A percentile compares a stretch with the other conserved stretches of the same genome.
phyloP scores from a whole-genome alignment of 768 basidiomycete species.

The Dioszegia hungarica region DNA sequence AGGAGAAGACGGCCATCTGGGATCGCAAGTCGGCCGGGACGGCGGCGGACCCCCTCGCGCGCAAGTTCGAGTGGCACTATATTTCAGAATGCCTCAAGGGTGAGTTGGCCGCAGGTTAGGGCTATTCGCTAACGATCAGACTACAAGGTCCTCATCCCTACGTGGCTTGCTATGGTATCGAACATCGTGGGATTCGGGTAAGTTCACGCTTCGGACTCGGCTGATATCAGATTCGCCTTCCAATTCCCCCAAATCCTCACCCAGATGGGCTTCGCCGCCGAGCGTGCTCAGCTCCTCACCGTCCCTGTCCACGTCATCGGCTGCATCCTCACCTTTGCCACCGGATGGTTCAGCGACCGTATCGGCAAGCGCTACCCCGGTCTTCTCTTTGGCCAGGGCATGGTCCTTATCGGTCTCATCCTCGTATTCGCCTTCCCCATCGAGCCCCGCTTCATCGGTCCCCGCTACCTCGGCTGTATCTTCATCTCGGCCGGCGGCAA shows the following conservation, averaged over 20 bases:
- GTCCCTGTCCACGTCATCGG: slow-evolving; percentile 5
- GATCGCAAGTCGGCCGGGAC: neutral
- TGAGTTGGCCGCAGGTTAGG: no score
- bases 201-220: neutral
- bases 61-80: neutral
- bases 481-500: slow-evolving; percentile 1
- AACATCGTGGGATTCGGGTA: neutral
- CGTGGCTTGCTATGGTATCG: neutral
- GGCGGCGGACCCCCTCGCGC: neutral
- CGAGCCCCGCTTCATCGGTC: neutral
- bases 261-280: slow-evolving; percentile 10
- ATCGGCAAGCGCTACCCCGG: slow-evolving; percentile 4
- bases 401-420: slow-evolving; percentile 3
- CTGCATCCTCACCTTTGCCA: neutral
- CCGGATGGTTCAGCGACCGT: slow-evolving; percentile 1
- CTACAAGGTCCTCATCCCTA: neutral
- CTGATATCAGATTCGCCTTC: slow-evolving; percentile 1
- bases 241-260: neutral
- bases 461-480: slow-evolving; percentile 1
- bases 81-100: neutral
- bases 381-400: neutral
- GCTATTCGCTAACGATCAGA: no score
- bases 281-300: slow-evolving; percentile 12
- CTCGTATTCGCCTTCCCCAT: slow-evolving; percentile 1
- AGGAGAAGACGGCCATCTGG: neutral